phyloP scores from a whole-genome alignment of 2,329 filamentous ascomycete species.

The Talaromyces marneffei region DNA sequence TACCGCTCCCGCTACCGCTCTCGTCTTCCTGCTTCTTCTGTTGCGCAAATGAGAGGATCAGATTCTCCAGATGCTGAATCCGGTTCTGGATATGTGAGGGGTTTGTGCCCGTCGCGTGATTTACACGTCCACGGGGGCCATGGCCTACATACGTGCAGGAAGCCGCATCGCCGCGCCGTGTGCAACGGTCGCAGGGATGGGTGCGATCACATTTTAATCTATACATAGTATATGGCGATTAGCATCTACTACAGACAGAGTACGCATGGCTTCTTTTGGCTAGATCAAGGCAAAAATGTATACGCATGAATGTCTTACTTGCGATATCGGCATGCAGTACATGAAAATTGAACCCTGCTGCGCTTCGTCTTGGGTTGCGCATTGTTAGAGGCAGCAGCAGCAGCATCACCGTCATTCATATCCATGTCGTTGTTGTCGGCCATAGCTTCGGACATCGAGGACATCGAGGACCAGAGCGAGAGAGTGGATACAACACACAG shows the following conservation, averaged over 20 bases:
- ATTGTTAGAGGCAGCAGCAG: neutral
- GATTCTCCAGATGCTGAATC: constrained; percentile 33
- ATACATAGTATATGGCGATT: neutral
- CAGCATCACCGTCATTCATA: neutral
- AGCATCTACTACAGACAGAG: neutral
- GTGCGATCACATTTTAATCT: constrained; percentile 35
- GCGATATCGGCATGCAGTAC: constrained; percentile 32
- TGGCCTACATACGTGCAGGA: constrained; percentile 32
- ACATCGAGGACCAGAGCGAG: neutral
- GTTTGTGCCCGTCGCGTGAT: constrained; percentile 24
- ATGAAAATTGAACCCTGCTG: constrained; percentile 34
- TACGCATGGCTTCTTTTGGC: no score
- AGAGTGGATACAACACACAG: neutral
- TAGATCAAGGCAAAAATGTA: neutral
- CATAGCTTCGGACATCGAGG: neutral
- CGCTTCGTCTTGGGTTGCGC: constrained; percentile 25
- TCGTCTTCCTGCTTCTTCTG: constrained; percentile 19
- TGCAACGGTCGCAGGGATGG: constrained; percentile 32
- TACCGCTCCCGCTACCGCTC: neutral
- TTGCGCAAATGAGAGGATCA: constrained; percentile 32
- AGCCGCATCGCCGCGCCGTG: constrained; percentile 27
- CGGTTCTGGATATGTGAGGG: constrained; percentile 31
- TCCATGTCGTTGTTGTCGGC: constrained; percentile 5
- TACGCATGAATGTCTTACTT: constrained; percentile 23
- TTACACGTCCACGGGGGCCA: constrained; percentile 27